These are phyloP conservation scores for Arabidopsis hybrid DNA, from an alignment of 441 rosid genomes.

Conservation along the genomic window DNA sequence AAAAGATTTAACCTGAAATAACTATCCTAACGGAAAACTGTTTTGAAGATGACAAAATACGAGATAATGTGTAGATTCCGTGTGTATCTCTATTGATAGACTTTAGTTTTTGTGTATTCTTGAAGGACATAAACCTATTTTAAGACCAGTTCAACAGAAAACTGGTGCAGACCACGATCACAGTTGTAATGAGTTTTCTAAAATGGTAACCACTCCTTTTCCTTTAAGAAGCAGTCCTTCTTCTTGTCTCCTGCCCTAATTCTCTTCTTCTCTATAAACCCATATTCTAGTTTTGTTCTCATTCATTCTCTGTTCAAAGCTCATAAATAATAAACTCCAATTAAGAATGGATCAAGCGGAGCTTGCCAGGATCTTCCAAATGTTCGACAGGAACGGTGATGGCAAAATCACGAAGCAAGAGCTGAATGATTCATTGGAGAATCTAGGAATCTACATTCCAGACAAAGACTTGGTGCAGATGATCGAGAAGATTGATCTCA, in stretches of 20 bases:
- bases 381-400: constrained; percentile 89
- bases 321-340: background rate
- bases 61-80: constrained; percentile 8
- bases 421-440: constrained; percentile 77
- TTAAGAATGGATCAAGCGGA: constrained; percentile 68
- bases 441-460: constrained; percentile 74
- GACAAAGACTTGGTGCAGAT: constrained; percentile 79
- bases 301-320: background rate
- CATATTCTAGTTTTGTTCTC: constrained; percentile 21
- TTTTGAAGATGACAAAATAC: background rate
- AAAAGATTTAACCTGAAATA: constrained; percentile 25
- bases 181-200: constrained; percentile 39
- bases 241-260: constrained; percentile 14
- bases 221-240: constrained; percentile 39
- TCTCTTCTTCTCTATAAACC: constrained; percentile 31
- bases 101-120: constrained; percentile 22
- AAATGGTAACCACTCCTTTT: constrained; percentile 48
- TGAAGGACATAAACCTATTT: constrained; percentile 38
- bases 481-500: constrained; percentile 87
- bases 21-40: constrained; percentile 29
- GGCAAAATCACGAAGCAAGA: constrained; percentile 81
- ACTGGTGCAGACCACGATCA: constrained; percentile 47
- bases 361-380: constrained; percentile 81
- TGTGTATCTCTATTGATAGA: constrained; percentile 38
- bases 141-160: constrained; percentile 49